Conservation (phyloP, 106 monocot species). For the Platanthera guangdongensis region DNA sequence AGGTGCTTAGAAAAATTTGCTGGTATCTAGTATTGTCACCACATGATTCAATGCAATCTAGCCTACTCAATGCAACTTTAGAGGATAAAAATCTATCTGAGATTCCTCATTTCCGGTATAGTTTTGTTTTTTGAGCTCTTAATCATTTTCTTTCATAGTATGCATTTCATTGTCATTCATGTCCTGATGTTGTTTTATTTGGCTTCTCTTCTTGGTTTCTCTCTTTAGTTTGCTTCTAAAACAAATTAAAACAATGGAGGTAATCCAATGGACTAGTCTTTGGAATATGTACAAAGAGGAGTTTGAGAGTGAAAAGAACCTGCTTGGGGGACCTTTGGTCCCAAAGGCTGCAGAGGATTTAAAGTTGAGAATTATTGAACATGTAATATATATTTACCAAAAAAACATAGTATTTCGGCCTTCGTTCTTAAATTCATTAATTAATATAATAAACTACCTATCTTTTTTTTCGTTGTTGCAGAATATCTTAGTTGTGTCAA, state of each 20-base stretch:
- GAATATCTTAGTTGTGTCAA: conserved; percentile 98
- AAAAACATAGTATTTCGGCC: not conserved
- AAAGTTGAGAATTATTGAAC: conserved; percentile 84
- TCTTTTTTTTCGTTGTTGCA: conserved; percentile 21
- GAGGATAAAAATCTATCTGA: conserved; percentile 96
- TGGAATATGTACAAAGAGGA: conserved; percentile 86
- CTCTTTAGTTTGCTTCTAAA: conserved; percentile 60
- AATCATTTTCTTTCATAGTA: not conserved
- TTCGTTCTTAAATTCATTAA: not conserved
- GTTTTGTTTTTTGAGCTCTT: not conserved
- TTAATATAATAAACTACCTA: not conserved
- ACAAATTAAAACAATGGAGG: conserved; percentile 98
- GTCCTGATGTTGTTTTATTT: not conserved
- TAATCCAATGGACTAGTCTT: conserved; percentile 81
- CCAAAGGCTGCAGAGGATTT: conserved; percentile 85
- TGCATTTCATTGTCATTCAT: not conserved
- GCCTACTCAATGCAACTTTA: conserved; percentile 87
- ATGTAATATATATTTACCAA: conserved; percentile 35
- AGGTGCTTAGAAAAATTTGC: conserved; percentile 96
- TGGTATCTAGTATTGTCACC: conserved; percentile 94
- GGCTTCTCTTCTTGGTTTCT: not conserved
- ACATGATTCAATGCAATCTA: conserved; percentile 98
- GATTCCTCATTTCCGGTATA: conserved; percentile 80
- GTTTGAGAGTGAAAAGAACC: conserved; percentile 82
- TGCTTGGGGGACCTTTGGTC: conserved; percentile 67